A percentile compares a stretch with the other conserved stretches of the same genome.
Evolutionary conservation across 1,284 basidiomycete genomes (phyloP).

Genomic region (Nidula niveotomentosa): DNA sequence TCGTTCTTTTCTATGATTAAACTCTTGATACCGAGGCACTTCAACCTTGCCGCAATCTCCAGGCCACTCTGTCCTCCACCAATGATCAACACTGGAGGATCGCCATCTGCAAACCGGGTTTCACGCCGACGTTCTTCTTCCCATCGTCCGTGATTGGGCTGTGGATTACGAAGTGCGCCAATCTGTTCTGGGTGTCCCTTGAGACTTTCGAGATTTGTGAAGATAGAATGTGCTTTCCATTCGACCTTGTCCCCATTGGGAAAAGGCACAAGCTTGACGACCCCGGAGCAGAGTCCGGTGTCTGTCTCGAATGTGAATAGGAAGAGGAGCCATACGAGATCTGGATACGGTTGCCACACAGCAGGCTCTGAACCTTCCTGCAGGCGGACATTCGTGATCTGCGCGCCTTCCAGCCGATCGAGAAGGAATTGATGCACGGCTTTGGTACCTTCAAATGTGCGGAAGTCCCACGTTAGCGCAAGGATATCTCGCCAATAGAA

Average conservation of each 20-base stretch:
- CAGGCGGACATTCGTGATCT: constrained; percentile 39
- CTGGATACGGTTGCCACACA: constrained; percentile 43
- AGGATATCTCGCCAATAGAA: constrained; percentile 56
- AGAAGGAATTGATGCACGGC: constrained; percentile 42
- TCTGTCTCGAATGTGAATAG: constrained; percentile 61
- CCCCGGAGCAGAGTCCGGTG: constrained; percentile 46
- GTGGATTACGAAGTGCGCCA: constrained; percentile 17
- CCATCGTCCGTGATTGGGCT: constrained; percentile 35
- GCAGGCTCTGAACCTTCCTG: constrained; percentile 16
- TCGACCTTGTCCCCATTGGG: constrained; percentile 6
- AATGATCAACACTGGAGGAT: constrained; percentile 51
- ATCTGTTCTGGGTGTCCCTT: constrained; percentile 15
- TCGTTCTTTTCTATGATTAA: constrained; percentile 58
- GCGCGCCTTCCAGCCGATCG: constrained; percentile 39
- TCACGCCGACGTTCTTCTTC: constrained; percentile 28
- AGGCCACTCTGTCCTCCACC: constrained; percentile 59
- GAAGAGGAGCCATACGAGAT: constrained; percentile 57
- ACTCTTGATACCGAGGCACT: constrained; percentile 50
- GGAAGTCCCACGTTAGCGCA: constrained; percentile 64
- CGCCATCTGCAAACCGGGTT: constrained; percentile 33
- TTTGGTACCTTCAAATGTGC: constrained; percentile 50
- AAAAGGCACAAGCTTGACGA: constrained; percentile 54
- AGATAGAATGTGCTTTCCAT: constrained; percentile 17
- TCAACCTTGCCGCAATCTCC: constrained; percentile 69
- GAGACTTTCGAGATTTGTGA: constrained; percentile 15